phyloP scores from a whole-genome alignment of 1,284 basidiomycete genomes.

The Somion occarium region DNA sequence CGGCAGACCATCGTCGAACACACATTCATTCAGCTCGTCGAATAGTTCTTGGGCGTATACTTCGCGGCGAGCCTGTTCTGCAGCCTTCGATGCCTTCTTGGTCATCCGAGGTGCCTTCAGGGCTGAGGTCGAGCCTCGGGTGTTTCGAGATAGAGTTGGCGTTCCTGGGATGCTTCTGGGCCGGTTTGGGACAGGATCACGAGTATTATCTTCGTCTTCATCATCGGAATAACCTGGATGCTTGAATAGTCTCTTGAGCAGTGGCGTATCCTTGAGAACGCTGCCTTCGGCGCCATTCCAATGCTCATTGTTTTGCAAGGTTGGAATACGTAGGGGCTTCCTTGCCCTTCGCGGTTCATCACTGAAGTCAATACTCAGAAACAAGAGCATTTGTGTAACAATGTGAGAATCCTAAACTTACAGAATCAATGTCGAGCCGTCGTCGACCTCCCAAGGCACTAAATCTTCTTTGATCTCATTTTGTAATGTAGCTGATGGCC shows the following conservation, averaged over 20 bases:
- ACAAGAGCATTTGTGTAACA: too few relatives aligned
- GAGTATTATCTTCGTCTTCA: background rate
- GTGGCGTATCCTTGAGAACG: background rate
- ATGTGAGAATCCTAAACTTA: too few relatives aligned
- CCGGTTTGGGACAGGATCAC: background rate
- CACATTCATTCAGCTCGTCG: conserved; percentile 71
- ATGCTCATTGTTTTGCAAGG: too few relatives aligned
- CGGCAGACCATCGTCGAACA: conserved; percentile 76
- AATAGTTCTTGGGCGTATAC: conserved; percentile 69
- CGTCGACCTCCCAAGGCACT: too few relatives aligned
- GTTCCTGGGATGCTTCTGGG: background rate
- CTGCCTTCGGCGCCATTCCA: background rate
- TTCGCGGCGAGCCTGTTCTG: conserved; percentile 41
- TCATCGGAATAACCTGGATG: background rate
- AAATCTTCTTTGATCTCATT: too few relatives aligned
- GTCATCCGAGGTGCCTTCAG: conserved; percentile 23
- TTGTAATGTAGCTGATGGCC: too few relatives aligned
- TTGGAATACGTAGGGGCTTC: too few relatives aligned
- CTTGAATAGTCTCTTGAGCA: background rate
- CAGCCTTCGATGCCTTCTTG: conserved; percentile 42
- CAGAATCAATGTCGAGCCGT: too few relatives aligned
- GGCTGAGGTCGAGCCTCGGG: background rate
- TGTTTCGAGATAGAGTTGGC: background rate
- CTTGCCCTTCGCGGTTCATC: conserved; percentile 4
- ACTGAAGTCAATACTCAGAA: too few relatives aligned